phyloP scores from a whole-genome alignment of 495 filamentous ascomycete genomes.

The Aspergillus homomorphus region DNA sequence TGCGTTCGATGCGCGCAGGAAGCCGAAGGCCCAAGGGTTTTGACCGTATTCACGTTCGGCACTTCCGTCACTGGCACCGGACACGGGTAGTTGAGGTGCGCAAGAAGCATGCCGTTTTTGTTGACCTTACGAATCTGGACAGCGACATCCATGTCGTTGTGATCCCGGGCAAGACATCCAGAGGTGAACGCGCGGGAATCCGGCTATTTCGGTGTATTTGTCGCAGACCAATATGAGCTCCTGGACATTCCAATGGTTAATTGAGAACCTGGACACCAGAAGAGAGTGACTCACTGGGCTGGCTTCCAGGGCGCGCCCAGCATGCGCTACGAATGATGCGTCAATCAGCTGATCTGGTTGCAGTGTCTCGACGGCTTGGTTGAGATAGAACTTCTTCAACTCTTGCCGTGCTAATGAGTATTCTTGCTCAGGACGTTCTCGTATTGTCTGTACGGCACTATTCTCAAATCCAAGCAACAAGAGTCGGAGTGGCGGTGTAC shows the following conservation, averaged over 20 bases:
- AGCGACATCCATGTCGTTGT: slow-evolving; percentile 19
- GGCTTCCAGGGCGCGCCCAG: no score
- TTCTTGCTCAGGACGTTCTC: slow-evolving; percentile 11
- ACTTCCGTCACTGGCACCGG: background rate
- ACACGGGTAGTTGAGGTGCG: background rate
- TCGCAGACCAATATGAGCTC: slow-evolving; percentile 16
- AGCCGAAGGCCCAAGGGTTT: background rate
- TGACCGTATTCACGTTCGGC: background rate
- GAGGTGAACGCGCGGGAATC: slow-evolving; percentile 13
- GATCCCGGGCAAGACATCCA: slow-evolving; percentile 11
- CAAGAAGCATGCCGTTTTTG: background rate
- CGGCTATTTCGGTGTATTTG: slow-evolving; percentile 16
- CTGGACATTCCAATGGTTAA: background rate
- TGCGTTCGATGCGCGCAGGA: slow-evolving; percentile 19
- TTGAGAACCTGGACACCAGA: background rate
- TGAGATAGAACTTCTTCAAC: slow-evolving; percentile 5
- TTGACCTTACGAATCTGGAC: slow-evolving; percentile 19
- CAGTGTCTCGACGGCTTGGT: background rate
- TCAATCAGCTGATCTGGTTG: background rate
- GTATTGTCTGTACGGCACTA: slow-evolving; percentile 12
- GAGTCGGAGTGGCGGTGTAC: slow-evolving; percentile 26
- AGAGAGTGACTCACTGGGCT: slow-evolving; percentile 5
- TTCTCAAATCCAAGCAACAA: slow-evolving; percentile 15
- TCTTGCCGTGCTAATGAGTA: slow-evolving; percentile 8
- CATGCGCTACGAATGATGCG: background rate